Conservation (phyloP, 805 yeast genomes). For the Yarrowia deformans region DNA sequence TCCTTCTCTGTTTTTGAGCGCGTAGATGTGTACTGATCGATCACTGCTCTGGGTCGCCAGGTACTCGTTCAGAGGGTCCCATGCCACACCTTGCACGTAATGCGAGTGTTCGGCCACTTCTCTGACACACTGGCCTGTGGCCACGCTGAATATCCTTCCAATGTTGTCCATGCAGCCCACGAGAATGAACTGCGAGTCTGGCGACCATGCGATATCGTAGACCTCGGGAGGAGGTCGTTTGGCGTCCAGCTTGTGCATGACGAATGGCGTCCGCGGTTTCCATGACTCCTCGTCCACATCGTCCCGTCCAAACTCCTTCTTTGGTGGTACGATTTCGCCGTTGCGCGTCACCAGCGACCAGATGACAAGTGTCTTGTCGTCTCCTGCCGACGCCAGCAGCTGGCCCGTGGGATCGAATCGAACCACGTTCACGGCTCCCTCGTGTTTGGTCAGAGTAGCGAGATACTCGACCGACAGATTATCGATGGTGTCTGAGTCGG, state of each 20-base stretch:
- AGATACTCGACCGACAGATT: slow-evolving; percentile 66
- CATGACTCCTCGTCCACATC: slow-evolving; percentile 68
- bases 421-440: slow-evolving; percentile 93
- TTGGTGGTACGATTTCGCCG: slow-evolving; percentile 55
- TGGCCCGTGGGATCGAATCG: slow-evolving; percentile 75
- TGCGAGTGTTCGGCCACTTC: slow-evolving; percentile 79
- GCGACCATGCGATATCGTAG: slow-evolving; percentile 93
- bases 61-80: slow-evolving; percentile 88
- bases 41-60: slow-evolving; percentile 92
- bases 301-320: slow-evolving; percentile 63
- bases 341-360: slow-evolving; percentile 61
- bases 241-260: slow-evolving; percentile 38
- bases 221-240: slow-evolving; percentile 64
- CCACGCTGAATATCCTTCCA: slow-evolving; percentile 69
- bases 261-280: slow-evolving; percentile 56
- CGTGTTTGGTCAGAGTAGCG: slow-evolving; percentile 83
- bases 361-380: slow-evolving; percentile 85
- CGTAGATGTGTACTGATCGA: slow-evolving; percentile 76
- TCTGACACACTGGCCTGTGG: slow-evolving; percentile 62
- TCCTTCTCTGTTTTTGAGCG: slow-evolving; percentile 51
- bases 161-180: slow-evolving; percentile 92
- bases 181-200: slow-evolving; percentile 75
- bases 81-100: slow-evolving; percentile 93
- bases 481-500: slow-evolving; percentile 48
- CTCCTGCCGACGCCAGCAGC: slow-evolving; percentile 87